Evolutionary conservation across 345 rosid genomes (phyloP).

Genomic region (Moricandia arvensis): DNA sequence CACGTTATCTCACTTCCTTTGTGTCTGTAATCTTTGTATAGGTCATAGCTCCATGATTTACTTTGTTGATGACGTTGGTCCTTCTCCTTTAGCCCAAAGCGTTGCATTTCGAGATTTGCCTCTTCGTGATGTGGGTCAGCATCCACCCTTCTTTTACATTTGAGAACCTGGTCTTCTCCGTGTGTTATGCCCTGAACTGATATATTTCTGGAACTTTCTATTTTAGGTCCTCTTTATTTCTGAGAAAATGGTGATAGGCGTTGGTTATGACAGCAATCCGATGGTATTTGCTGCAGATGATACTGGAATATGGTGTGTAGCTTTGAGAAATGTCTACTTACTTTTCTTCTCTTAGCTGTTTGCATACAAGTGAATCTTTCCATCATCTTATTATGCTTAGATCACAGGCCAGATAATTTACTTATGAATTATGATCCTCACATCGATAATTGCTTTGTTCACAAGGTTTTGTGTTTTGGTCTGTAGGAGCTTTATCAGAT

Average conservation of each 20-base stretch:
- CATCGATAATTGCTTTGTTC: not conserved
- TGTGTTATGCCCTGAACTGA: constrained; percentile 26
- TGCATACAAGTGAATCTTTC: not conserved
- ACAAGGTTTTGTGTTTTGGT: constrained; percentile 18
- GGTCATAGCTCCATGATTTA: constrained; percentile 96
- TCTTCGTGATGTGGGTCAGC: constrained; percentile 99
- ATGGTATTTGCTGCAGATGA: constrained; percentile 96
- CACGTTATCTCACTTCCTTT: constrained; percentile 18
- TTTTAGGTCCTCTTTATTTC: constrained; percentile 81
- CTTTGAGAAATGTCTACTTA: constrained; percentile 2
- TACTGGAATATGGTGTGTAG: constrained; percentile 80
- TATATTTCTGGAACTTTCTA: constrained; percentile 10
- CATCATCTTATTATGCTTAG: not conserved
- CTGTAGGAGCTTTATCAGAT: constrained; percentile 76
- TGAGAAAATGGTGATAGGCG: constrained; percentile 90
- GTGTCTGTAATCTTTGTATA: constrained; percentile 33
- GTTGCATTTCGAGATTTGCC: constrained; percentile 89
- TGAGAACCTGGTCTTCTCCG: constrained; percentile 30
- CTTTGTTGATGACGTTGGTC: constrained; percentile 96
- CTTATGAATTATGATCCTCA: too few relatives aligned
- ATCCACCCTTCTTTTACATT: constrained; percentile 58
- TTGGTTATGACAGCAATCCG: constrained; percentile 90
- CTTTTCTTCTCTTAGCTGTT: not conserved
- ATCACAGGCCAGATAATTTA: not conserved
- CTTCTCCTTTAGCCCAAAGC: constrained; percentile 91